These are phyloP conservation scores for Kwoniella europaea DNA, from an alignment of 768 basidiomycete genomes.

Conservation along the genomic window DNA sequence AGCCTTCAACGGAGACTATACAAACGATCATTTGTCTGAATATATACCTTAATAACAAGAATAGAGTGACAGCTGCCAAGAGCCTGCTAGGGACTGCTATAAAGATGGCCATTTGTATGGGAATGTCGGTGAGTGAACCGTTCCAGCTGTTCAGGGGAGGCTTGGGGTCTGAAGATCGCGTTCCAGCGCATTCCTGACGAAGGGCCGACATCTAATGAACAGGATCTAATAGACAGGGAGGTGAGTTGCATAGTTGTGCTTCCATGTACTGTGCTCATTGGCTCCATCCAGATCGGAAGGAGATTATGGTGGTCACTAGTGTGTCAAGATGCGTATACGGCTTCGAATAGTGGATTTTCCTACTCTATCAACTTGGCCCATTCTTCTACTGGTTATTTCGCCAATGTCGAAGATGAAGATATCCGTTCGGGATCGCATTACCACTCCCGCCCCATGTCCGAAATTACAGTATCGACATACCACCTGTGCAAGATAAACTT, in stretches of 20 bases:
- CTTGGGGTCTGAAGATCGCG: not conserved
- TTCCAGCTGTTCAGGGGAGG: not conserved
- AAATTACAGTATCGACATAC: constrained; percentile 22
- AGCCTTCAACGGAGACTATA: constrained; percentile 25
- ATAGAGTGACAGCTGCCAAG: constrained; percentile 20
- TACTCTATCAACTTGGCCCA: constrained; percentile 30
- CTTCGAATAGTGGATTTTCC: constrained; percentile 29
- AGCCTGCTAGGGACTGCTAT: constrained; percentile 26
- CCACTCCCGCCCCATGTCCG: constrained; percentile 8
- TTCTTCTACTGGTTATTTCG: constrained; percentile 21
- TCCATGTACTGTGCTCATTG: not conserved
- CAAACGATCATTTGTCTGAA: constrained; percentile 33
- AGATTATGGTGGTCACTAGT: constrained; percentile 31
- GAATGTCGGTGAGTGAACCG: constrained; percentile 21
- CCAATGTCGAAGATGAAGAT: constrained; percentile 33
- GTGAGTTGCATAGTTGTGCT: not conserved
- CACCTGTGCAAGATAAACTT: constrained; percentile 31
- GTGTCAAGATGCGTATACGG: constrained; percentile 31
- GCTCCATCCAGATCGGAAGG: constrained; percentile 11
- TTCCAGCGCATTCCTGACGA: constrained; percentile 20
- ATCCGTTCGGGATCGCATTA: constrained; percentile 10
- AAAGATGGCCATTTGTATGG: constrained; percentile 27
- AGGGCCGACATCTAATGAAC: not conserved
- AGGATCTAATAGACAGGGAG: constrained; percentile 20
- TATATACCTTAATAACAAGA: constrained; percentile 34